Conservation (phyloP, 495 filamentous ascomycete species). For the Podospora australis region DNA sequence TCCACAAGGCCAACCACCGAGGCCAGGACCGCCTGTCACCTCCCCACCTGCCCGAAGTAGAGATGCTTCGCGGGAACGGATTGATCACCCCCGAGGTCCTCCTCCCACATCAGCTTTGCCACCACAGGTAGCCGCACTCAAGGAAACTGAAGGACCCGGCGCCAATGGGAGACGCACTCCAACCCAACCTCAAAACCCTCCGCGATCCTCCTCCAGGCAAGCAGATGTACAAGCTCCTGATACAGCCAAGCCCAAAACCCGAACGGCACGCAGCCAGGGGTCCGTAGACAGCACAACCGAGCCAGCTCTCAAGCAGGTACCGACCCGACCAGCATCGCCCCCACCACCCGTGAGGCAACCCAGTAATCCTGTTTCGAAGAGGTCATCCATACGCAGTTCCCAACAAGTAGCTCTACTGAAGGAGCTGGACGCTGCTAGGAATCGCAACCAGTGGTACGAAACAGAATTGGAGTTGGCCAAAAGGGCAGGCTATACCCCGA, state of each 20-base stretch:
- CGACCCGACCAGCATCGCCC: slow-evolving; percentile 43
- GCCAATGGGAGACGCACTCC: slow-evolving; percentile 59
- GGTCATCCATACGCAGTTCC: slow-evolving; percentile 47
- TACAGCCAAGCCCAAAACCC: slow-evolving; percentile 24
- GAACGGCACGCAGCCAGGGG: slow-evolving; percentile 37
- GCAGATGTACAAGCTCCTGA: slow-evolving; percentile 23
- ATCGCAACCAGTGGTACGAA: slow-evolving; percentile 92
- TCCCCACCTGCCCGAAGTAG: slow-evolving; percentile 26
- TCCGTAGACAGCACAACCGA: slow-evolving; percentile 47
- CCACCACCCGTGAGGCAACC: slow-evolving; percentile 45
- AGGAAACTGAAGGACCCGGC: slow-evolving; percentile 38
- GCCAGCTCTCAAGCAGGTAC: slow-evolving; percentile 34
- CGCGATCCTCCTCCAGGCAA: slow-evolving; percentile 24
- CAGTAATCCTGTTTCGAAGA: slow-evolving; percentile 43
- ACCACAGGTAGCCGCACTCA: slow-evolving; percentile 38
- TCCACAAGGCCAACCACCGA: slow-evolving; percentile 78
- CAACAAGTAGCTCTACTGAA: slow-evolving; percentile 61
- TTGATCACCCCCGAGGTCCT: slow-evolving; percentile 24
- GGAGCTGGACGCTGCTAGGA: slow-evolving; percentile 76
- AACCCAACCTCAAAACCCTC: slow-evolving; percentile 29
- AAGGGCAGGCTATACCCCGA: slow-evolving; percentile 78
- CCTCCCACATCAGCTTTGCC: slow-evolving; percentile 50
- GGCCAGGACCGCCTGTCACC: slow-evolving; percentile 41
- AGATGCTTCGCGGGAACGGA: slow-evolving; percentile 38
- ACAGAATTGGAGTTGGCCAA: slow-evolving; percentile 87